Evolutionary conservation across 352 stramenopile species (phyloP), one percentile per base, ranked within the genome.

Genomic region (Plasmopara muralis): DNA sequence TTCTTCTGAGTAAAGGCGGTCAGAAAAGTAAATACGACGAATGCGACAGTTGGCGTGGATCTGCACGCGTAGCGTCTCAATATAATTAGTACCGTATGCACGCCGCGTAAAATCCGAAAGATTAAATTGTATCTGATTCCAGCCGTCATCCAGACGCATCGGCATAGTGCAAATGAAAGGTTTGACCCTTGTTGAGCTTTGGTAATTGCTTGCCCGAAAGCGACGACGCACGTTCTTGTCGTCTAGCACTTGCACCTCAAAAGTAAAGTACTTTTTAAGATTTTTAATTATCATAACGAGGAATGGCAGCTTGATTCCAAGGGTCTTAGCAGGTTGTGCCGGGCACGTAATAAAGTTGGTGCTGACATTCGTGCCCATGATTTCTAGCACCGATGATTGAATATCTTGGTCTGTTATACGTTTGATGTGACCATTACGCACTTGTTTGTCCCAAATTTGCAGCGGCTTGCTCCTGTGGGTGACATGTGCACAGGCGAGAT

Each of bases 241-340:
- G 64, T 98, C 95, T 15, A 98, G 80, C 44, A 98, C 94, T 75
- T 98, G 92, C 20, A 98, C 95, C 70, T 98, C 95, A 60, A 98
- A 98, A 30, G 95, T 98, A 64, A 98, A 98, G 72, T 98, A 98
- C 77, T 98, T 98, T 55, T 98, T 98, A 38, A 98, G 66, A 73
- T 98, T 98, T 77, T 98, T 98, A 56, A 98, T 95, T 62, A 98
- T 98, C 92, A 98, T 98, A 28, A 98, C 95, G 10, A 98, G 77
- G 65, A 98, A 98, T 30, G 95, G 95, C 50, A 98, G 74, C 67
- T 98, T 98, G 70, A 98, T 98, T 35, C 92, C 95, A 9, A 98
- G 75, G 13, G 93, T 98, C 62, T 97, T 95, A 55, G 89, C 95
- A 10, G 92, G 75, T 55, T 97, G 83, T 16, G 92, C 91, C 14